A percentile compares a stretch with the other conserved stretches of the same genome.
Evolutionary conservation across 345 rosid genomes (phyloP).

Genomic region (Orychophragmus violaceus): DNA sequence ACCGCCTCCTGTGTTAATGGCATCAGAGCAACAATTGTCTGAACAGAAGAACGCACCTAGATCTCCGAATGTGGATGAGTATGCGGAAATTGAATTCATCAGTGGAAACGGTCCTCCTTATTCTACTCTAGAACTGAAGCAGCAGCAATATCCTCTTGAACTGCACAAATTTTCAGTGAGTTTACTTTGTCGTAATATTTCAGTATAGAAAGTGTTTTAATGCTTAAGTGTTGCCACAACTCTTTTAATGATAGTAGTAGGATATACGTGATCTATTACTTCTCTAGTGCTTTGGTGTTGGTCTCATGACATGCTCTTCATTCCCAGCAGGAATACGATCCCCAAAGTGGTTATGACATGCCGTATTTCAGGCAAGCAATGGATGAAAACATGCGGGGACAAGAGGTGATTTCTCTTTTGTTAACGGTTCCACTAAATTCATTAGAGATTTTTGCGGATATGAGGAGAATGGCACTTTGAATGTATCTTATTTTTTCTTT

Average conservation of each 20-base stretch:
- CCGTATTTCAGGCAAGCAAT: constrained; percentile 60
- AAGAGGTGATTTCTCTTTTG: constrained; percentile 45
- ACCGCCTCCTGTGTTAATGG: constrained; percentile 40
- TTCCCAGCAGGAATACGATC: constrained; percentile 7
- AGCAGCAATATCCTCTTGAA: constrained; percentile 58
- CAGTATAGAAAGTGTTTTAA: background rate
- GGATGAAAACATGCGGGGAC: constrained; percentile 60
- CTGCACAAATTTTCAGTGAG: constrained; percentile 57
- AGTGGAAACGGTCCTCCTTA: constrained; percentile 34
- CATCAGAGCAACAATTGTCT: constrained; percentile 48
- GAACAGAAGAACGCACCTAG: constrained; percentile 45
- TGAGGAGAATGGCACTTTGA: background rate
- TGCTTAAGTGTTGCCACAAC: background rate
- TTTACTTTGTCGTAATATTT: constrained; percentile 8
- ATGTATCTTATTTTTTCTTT: background rate
- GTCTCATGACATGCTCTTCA: background rate
- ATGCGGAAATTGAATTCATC: constrained; percentile 48
- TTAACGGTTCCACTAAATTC: background rate
- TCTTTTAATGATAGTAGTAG: background rate
- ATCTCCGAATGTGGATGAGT: constrained; percentile 52
- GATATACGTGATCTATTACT: background rate
- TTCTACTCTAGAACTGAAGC: constrained; percentile 45
- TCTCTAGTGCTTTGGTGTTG: background rate
- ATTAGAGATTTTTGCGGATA: background rate
- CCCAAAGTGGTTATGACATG: constrained; percentile 62